Evolutionary conservation across 768 basidiomycete genomes (phyloP), one percentile per base, ranked within the genome.

Genomic region (Tricholoma sp.): DNA sequence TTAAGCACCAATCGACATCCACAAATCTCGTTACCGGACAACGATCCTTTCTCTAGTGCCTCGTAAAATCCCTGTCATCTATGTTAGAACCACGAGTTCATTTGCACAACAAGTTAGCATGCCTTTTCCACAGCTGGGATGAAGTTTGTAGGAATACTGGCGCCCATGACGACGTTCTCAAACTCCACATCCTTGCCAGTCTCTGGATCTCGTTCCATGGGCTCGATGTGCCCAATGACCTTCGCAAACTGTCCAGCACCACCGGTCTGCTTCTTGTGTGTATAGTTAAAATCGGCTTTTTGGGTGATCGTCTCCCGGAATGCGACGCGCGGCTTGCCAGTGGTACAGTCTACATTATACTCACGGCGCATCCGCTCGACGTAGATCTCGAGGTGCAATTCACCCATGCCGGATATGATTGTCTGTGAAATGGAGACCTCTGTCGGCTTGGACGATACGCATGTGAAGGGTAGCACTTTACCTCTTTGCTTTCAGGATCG

Each of bases 331-430:
- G 97, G 97, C 71, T 94, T 95, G 57, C 96, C 96, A 6, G 96
- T 98, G 13, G 85, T 80, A 66, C 94, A 97, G 42, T 91, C 86
- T 17, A 94, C 91, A 54, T 90, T 91, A 73, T 99, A 99, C 73
- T 99, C 97, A 52, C 97, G 90, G 63, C 86, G 88, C 94, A 99
- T 98, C 39, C 97, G 92, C 69, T 99, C 97, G 58, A 98, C 94
- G 73, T 99, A 98, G 66, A 99, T 96, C 67, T 99, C 97, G 20
- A 99, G 82, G 68, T 99, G 97, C 15, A 99, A 83, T 71, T 99
- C 97, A 24, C 97, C 97, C 97, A 99, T 99, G 18, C 97, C 97
- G 31, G 95, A 98, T 61, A 99, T 98, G 71, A 99, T 98, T 13
- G 96, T 98, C 91, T 94, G 55, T n/a, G 45, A 33, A 54, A 8